A percentile compares a stretch with the other conserved stretches of the same genome.
Conservation (phyloP, 2,329 filamentous ascomycete genomes). For the Emergomyces africanus region DNA sequence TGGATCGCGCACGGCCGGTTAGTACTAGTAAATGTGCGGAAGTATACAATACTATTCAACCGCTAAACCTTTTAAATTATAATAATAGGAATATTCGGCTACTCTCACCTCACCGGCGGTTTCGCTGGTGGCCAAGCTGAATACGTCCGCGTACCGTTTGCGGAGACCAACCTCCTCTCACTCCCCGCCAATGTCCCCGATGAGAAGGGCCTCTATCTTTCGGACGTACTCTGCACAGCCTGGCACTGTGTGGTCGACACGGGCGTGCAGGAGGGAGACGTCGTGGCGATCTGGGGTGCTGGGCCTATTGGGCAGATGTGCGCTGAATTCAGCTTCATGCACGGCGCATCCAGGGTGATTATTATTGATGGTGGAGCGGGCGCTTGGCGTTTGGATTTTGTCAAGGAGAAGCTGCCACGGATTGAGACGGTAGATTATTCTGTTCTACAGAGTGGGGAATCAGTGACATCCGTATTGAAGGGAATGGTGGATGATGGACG, state of each 20-base stretch:
- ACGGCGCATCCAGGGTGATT: conserved; percentile 64
- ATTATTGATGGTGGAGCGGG: conserved; percentile 60
- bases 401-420: conserved; percentile 52
- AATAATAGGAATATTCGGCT: conserved; percentile 51
- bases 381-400: conserved; percentile 51
- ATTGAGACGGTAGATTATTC: conserved; percentile 59
- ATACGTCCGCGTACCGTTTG: conserved; percentile 69
- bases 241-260: conserved; percentile 79
- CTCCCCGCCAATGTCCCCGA: conserved; percentile 70
- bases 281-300: conserved; percentile 72
- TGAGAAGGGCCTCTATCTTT: conserved; percentile 71
- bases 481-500: conserved; percentile 50
- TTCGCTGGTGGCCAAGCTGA: conserved; percentile 82
- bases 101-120: conserved; percentile 65
- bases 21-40: conserved; percentile 15
- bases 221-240: conserved; percentile 67
- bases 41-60: not conserved
- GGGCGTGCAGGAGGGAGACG: conserved; percentile 60
- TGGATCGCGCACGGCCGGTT: conserved; percentile 58
- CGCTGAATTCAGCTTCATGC: conserved; percentile 52
- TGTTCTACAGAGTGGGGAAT: conserved; percentile 47
- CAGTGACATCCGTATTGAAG: conserved; percentile 60
- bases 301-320: conserved; percentile 76
- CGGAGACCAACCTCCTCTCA: conserved; percentile 66
- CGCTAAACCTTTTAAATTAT: conserved; percentile 3